These are phyloP conservation scores for Metschnikowia dekortorum DNA, from an alignment of 805 yeast species.

Conservation along the genomic window DNA sequence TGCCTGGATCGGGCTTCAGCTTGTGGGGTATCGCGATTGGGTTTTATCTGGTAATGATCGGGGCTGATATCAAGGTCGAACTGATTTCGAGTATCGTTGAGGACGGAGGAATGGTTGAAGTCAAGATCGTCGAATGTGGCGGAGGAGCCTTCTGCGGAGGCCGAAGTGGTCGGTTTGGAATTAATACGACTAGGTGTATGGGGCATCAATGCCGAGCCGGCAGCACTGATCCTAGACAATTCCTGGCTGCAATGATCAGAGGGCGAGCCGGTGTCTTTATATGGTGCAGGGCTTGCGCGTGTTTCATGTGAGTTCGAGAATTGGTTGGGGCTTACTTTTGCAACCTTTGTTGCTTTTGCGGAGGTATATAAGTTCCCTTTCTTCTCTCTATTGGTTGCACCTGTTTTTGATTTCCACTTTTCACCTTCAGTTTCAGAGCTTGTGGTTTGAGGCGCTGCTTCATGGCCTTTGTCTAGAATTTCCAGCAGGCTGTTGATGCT, in stretches of 20 bases:
- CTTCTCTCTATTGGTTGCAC: not conserved
- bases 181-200: not conserved
- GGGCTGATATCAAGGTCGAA: constrained; percentile 17
- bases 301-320: constrained; percentile 1
- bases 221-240: constrained; percentile 1
- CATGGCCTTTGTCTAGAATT: not conserved
- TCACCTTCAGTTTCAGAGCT: not conserved
- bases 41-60: constrained; percentile 11
- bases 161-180: not conserved
- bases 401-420: not conserved
- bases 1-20: constrained; percentile 8
- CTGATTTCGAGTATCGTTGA: constrained; percentile 15
- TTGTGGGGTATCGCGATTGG: constrained; percentile 6
- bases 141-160: not conserved
- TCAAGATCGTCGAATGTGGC: not conserved
- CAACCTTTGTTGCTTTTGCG: not conserved
- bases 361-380: not conserved
- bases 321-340: not conserved
- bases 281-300: constrained; percentile 1
- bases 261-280: not conserved
- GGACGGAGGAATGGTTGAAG: not conserved
- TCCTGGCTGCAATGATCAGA: not conserved
- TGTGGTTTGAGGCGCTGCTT: not conserved
- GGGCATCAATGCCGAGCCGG: constrained; percentile 4
- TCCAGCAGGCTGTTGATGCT: not conserved